These are phyloP conservation scores for Hymenoscyphus infarciens DNA, from an alignment of 2,329 filamentous ascomycete species.

Conservation along the genomic window DNA sequence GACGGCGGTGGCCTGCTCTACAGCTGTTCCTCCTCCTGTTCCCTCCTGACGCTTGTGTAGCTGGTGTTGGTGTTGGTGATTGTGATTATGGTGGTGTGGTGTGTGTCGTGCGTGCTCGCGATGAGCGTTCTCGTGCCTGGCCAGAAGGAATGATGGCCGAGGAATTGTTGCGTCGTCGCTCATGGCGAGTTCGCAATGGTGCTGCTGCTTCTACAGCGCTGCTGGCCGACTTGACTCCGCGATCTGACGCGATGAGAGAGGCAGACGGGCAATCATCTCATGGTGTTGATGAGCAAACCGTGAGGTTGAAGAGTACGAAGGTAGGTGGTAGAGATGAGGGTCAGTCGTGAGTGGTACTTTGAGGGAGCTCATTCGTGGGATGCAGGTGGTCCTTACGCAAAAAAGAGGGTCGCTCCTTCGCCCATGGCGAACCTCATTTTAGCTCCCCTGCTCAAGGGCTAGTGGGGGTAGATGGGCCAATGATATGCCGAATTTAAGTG, in stretches of 20 bases:
- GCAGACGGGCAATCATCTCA: slow-evolving; percentile 19
- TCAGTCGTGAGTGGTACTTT: background rate
- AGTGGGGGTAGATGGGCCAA: no score
- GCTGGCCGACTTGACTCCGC: slow-evolving; percentile 17
- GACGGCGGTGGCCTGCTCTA: slow-evolving; percentile 14
- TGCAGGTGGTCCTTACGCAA: no score
- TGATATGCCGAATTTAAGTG: no score
- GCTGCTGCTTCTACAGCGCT: slow-evolving; percentile 34
- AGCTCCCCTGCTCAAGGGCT: no score
- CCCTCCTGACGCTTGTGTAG: slow-evolving; percentile 5
- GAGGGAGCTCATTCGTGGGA: background rate
- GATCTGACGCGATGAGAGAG: slow-evolving; percentile 16
- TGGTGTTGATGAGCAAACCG: slow-evolving; percentile 3
- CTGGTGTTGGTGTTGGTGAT: slow-evolving; percentile 25
- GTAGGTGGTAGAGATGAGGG: background rate
- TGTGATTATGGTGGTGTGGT: slow-evolving; percentile 13
- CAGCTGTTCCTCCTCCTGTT: slow-evolving; percentile 11
- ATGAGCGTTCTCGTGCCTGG: slow-evolving; percentile 33
- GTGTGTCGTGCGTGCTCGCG: slow-evolving; percentile 27
- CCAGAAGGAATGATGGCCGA: slow-evolving; percentile 37
- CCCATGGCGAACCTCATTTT: no score
- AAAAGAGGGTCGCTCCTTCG: no score
- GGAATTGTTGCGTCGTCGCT: slow-evolving; percentile 20
- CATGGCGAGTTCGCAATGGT: slow-evolving; percentile 26
- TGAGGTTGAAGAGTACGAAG: background rate